Percentiles rank a stretch among this genome's conserved stretches.
Conservation (phyloP, 768 basidiomycete genomes). For the Baorangia bicolor region DNA sequence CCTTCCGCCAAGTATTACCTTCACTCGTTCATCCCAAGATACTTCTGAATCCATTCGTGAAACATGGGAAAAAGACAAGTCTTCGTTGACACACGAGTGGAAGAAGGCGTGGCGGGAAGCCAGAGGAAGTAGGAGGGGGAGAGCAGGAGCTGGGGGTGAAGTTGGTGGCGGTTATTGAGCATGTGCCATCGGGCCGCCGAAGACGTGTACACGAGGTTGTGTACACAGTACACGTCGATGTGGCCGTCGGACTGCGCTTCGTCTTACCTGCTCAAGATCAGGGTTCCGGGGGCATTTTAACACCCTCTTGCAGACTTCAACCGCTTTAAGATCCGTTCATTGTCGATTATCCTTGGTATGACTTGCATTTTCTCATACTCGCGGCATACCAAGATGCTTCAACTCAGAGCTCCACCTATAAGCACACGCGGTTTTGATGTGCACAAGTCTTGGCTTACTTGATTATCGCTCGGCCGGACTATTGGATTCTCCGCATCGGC, state of each 20-base stretch:
- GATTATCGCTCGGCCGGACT: not conserved
- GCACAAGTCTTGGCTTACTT: not conserved
- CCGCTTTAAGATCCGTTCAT: too few species aligned
- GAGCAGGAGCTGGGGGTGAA: conserved; percentile 43
- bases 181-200: not conserved
- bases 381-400: not conserved
- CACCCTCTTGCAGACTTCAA: not conserved
- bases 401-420: not conserved
- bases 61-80: conserved; percentile 70
- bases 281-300: not conserved
- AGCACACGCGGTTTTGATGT: not conserved
- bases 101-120: conserved; percentile 77
- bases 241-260: not conserved
- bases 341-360: not conserved
- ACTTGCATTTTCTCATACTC: not conserved
- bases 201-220: not conserved
- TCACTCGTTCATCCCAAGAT: conserved; percentile 22
- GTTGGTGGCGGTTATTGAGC: conserved; percentile 10
- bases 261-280: not conserved
- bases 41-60: conserved; percentile 51
- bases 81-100: conserved; percentile 71
- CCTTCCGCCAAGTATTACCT: conserved; percentile 19
- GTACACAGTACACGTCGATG: not conserved
- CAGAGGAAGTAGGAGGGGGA: conserved; percentile 58
- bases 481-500: not conserved